Conservation (phyloP, 768 basidiomycete genomes). For the Mycena crocata region DNA sequence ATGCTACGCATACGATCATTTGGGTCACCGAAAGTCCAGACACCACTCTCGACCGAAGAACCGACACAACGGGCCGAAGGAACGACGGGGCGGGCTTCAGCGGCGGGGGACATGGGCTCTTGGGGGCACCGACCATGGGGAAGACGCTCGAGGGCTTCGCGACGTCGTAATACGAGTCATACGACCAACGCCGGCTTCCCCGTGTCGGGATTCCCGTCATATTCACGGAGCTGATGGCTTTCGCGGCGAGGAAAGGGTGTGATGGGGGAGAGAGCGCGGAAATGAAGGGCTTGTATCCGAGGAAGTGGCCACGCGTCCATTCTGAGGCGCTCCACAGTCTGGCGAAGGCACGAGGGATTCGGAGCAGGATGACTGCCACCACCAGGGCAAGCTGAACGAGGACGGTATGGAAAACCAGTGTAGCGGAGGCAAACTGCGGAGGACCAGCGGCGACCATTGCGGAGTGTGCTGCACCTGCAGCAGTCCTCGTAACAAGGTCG, state of each 20-base stretch:
- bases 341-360: slow-evolving; percentile 54
- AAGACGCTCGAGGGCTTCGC: slow-evolving; percentile 35
- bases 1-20: slow-evolving; percentile 55
- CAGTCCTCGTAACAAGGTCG: background rate
- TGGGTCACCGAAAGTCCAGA: slow-evolving; percentile 65
- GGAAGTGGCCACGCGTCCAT: slow-evolving; percentile 56
- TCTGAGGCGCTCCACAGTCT: slow-evolving; percentile 53
- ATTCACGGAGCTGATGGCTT: background rate
- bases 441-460: background rate
- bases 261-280: background rate
- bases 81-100: slow-evolving; percentile 57
- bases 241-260: background rate
- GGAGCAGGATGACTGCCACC: slow-evolving; percentile 48
- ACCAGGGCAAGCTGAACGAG: slow-evolving; percentile 49
- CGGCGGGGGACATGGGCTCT: slow-evolving; percentile 57
- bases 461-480: background rate
- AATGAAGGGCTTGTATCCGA: slow-evolving; percentile 40
- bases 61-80: slow-evolving; percentile 56
- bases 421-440: background rate
- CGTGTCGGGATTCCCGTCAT: background rate
- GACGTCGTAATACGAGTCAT: slow-evolving; percentile 28
- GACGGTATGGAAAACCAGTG: slow-evolving; percentile 43
- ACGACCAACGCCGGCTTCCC: too few species aligned
- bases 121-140: too few species aligned
- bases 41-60: slow-evolving; percentile 54